Conservation (phyloP, 192 early-diverging fungal species). For the Entophlyctis helioformis region DNA sequence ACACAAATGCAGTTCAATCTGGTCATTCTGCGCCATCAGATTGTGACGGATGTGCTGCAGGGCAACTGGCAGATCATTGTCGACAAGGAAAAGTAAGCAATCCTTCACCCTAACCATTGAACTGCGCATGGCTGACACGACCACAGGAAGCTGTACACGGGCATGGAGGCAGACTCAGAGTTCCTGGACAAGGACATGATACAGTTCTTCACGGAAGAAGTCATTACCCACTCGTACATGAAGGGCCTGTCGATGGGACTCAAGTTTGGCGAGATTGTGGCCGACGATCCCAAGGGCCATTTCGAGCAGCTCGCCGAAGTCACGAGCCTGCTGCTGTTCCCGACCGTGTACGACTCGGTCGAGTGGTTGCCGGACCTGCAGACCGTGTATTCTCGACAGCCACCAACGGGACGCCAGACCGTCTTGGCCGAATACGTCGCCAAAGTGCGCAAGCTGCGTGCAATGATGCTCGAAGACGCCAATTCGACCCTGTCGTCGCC, state of each 20-base stretch:
- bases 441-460: too few species aligned
- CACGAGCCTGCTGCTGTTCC: slow-evolving; percentile 55
- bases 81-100: slow-evolving; percentile 23
- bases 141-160: too few species aligned
- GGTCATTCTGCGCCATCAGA: slow-evolving; percentile 18
- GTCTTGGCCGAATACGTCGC: too few species aligned
- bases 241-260: slow-evolving; percentile 25
- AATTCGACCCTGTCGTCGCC: too few species aligned
- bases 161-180: slow-evolving; percentile 28
- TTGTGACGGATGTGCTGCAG: slow-evolving; percentile 15
- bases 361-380: slow-evolving; percentile 10
- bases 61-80: slow-evolving; percentile 25
- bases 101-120: too few species aligned
- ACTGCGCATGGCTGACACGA: too few species aligned
- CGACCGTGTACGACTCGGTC: slow-evolving; percentile 53
- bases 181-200: slow-evolving; percentile 15
- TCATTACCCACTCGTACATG: slow-evolving; percentile 26
- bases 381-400: too few species aligned
- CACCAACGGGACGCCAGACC: too few species aligned
- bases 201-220: slow-evolving; percentile 21
- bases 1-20: slow-evolving; percentile 20
- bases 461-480: too few species aligned
- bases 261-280: slow-evolving; percentile 19
- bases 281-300: slow-evolving; percentile 14
- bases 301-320: slow-evolving; percentile 32